Evolutionary conservation across 768 basidiomycete genomes (phyloP).

Genomic region (Boletus reticulatus): DNA sequence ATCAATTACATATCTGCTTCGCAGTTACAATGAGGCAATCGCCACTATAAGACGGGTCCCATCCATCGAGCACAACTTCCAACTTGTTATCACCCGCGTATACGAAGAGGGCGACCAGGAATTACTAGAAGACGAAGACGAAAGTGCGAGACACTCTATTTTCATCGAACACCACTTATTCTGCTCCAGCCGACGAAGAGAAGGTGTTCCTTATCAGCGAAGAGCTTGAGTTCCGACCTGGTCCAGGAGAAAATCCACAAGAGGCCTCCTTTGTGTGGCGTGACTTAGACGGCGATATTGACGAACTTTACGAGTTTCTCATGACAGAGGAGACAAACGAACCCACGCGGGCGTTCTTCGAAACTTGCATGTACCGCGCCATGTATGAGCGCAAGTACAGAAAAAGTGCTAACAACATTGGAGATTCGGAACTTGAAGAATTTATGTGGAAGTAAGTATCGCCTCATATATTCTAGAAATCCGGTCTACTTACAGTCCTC

Average conservation of each 20-base stretch:
- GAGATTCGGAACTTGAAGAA: conserved; percentile 68
- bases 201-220: conserved; percentile 88
- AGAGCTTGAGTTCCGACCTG: conserved; percentile 82
- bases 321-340: conserved; percentile 69
- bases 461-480: background rate
- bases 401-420: conserved; percentile 62
- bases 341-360: conserved; percentile 85
- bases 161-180: conserved; percentile 2
- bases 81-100: conserved; percentile 93
- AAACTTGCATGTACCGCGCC: conserved; percentile 91
- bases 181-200: conserved; percentile 81
- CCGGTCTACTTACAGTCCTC: background rate
- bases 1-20: background rate
- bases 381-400: conserved; percentile 95
- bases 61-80: conserved; percentile 73
- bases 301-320: conserved; percentile 93
- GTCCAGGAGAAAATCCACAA: conserved; percentile 65
- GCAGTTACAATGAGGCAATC: conserved; percentile 93
- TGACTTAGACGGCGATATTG: conserved; percentile 86
- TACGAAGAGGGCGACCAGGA: conserved; percentile 98
- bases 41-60: conserved; percentile 87
- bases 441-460: conserved; percentile 79
- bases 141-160: conserved; percentile 50
- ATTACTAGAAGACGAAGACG: conserved; percentile 89
- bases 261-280: conserved; percentile 89